Base-by-base conservation (phyloP, 768 basidiomycete genomes). In the Macrolepiota albuminosa region DNA sequence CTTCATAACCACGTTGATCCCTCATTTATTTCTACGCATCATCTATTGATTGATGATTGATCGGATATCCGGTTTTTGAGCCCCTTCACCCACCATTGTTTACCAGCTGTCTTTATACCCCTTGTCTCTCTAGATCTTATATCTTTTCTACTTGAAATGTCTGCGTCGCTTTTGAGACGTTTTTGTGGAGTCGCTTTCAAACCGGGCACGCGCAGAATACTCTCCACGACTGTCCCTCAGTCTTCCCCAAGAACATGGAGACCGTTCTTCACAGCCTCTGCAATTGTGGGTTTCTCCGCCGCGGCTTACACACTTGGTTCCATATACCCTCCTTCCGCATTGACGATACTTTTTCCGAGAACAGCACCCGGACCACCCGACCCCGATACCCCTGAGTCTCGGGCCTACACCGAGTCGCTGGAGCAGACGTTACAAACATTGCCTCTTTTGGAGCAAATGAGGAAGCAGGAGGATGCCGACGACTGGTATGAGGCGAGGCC, bases 401-500 rank as follows among this genome's bases (percentile, higher is more conserved):
- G 81, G 40, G 80, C 79, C 2, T 82, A 88, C 66, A 81, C 81
- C 4, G 77, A 76, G 18, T 70, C 73, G 6, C 76, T 97, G 54
- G 96, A 98, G 69, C 69, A 76, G 18, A 72, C 81, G 45, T 76
- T 98, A 7, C 89, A 92, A 63, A 70, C 76, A 2, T 76, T 97
- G 0, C 83, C 85, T 0, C 61, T 82, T 21, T 43, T 60, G 5
- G 54, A 51, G 46, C 47, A 39, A 9, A 76, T 97, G 0, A 83
- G 91, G 43, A 61, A 69, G 14, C 71, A 75, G 37, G 72, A 75
- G 3, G 84, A 86, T 58, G 75, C 81, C 0, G 72, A 76, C 33
- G 79, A 82, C 42, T 91, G 89, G 89, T 91, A 92, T n/a, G 91
- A 89, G 71, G 77, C 80, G 24, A 83, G 93, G 53, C 93, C 93